phyloP scores from a whole-genome alignment of 306 rosid genomes.

The Trifolium repens region DNA sequence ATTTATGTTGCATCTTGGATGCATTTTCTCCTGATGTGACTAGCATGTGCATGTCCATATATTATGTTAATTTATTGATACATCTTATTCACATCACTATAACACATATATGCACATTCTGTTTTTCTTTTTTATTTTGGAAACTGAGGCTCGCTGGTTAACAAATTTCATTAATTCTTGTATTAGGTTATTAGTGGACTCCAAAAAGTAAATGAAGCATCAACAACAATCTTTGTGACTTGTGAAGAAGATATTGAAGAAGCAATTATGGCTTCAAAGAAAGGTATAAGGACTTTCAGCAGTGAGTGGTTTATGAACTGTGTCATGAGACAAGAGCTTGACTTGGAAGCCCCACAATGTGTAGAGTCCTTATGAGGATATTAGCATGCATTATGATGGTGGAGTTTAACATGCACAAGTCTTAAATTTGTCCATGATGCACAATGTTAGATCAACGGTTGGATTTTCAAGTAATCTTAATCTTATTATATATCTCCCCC shows the following conservation, averaged over 20 bases:
- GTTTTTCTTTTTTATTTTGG: not conserved
- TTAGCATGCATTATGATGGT: not conserved
- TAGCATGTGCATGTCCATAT: not conserved
- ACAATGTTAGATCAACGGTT: too few species aligned
- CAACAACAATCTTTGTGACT: slow-evolving; percentile 68
- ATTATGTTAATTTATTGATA: slow-evolving; percentile 9
- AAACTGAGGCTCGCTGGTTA: not conserved
- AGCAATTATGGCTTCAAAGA: slow-evolving; percentile 67
- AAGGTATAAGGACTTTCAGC: slow-evolving; percentile 72
- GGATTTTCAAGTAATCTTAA: too few species aligned
- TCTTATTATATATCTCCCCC: too few species aligned
- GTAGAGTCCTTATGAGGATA: slow-evolving; percentile 65
- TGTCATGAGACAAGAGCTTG: slow-evolving; percentile 88
- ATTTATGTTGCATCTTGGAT: not conserved
- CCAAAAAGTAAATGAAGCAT: slow-evolving; percentile 55
- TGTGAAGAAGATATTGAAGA: slow-evolving; percentile 82
- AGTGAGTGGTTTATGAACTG: slow-evolving; percentile 90
- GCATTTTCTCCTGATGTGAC: not conserved
- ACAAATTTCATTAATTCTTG: slow-evolving; percentile 1
- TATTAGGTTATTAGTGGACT: slow-evolving; percentile 57
- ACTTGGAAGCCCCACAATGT: slow-evolving; percentile 78
- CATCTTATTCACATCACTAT: slow-evolving; percentile 17
- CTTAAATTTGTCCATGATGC: too few species aligned
- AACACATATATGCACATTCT: slow-evolving; percentile 13
- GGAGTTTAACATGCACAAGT: too few species aligned